A percentile compares a stretch with the other conserved stretches of the same genome.
Conservation (phyloP, 306 rosid species). For the Fragaria vesca region DNA sequence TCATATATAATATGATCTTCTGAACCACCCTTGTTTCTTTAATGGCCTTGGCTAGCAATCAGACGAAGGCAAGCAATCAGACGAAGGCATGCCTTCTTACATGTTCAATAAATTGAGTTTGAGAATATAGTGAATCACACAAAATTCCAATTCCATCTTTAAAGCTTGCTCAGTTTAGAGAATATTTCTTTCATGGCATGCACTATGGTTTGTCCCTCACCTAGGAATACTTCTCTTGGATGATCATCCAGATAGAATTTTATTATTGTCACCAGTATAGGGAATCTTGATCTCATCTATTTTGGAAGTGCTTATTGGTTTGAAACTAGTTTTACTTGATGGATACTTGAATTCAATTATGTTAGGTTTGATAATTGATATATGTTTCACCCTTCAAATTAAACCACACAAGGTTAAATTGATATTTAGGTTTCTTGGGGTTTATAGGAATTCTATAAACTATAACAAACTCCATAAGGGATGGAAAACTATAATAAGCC, state of each 20-base stretch:
- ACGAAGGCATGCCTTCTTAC: background rate
- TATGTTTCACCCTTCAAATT: background rate
- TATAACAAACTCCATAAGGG: background rate
- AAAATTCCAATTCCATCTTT: too few relatives aligned
- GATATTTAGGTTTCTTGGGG: background rate
- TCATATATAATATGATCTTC: background rate
- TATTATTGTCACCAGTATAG: background rate
- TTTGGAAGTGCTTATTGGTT: background rate
- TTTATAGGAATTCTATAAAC: background rate
- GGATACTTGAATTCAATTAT: background rate
- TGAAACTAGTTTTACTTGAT: background rate
- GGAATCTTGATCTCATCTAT: background rate
- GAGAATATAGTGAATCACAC: constrained; percentile 10
- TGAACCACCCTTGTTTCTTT: background rate
- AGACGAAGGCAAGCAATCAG: background rate
- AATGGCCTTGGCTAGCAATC: background rate
- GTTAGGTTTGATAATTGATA: background rate
- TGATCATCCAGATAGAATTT: background rate
- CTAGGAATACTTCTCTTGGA: background rate
- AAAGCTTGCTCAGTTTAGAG: background rate
- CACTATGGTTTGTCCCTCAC: background rate
- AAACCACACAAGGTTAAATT: background rate
- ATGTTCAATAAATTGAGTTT: background rate
- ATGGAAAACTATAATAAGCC: too few relatives aligned
- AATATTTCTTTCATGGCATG: background rate